Evolutionary conservation across 345 rosid genomes (phyloP).

Genomic region (Sonneratia caseolaris): DNA sequence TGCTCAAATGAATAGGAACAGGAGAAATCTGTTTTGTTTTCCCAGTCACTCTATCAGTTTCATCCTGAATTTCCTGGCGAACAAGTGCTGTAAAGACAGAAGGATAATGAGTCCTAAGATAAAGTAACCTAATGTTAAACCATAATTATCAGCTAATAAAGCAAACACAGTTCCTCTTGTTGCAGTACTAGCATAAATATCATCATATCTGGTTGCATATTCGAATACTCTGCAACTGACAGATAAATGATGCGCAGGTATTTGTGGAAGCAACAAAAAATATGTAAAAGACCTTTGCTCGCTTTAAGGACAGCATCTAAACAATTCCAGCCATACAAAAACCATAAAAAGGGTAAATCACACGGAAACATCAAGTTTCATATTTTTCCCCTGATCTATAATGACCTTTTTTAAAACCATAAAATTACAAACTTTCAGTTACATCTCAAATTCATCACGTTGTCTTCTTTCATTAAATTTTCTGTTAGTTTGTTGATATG

Average conservation of each 20-base stretch:
- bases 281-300: neutral
- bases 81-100: slow-evolving; percentile 42
- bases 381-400: too few species aligned
- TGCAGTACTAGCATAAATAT: neutral
- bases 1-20: slow-evolving; percentile 88
- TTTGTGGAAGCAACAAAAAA: neutral
- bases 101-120: neutral
- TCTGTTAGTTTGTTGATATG: too few species aligned
- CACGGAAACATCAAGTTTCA: too few species aligned
- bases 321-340: neutral
- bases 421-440: too few species aligned
- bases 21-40: slow-evolving; percentile 81
- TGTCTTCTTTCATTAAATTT: too few species aligned
- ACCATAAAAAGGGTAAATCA: too few species aligned
- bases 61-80: slow-evolving; percentile 85
- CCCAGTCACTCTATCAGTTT: slow-evolving; percentile 86
- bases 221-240: neutral
- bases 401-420: too few species aligned
- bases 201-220: neutral
- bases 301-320: neutral
- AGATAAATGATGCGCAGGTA: neutral
- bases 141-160: neutral
- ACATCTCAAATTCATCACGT: too few species aligned
- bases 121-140: neutral
- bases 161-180: neutral